Percentiles rank a stretch among this genome's conserved stretches.
Evolutionary conservation across 2,329 filamentous ascomycete genomes (phyloP).

Genomic region (Trichoderma endophyticum): DNA sequence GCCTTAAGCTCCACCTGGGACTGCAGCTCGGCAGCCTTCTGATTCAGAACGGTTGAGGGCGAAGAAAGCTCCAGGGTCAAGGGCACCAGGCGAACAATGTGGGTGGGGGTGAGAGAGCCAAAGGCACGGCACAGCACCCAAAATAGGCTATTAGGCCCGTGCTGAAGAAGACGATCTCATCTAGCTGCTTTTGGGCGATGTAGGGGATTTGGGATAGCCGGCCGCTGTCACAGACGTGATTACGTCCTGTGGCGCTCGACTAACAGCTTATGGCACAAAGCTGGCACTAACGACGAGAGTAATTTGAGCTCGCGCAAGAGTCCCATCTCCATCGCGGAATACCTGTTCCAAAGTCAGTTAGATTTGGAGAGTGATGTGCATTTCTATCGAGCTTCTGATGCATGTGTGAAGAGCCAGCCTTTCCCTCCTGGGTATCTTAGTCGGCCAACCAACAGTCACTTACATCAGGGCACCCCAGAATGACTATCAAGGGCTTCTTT

Average conservation of each 20-base stretch:
- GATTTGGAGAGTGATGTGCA: background rate
- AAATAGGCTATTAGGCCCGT: constrained; percentile 13
- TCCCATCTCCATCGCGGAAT: background rate
- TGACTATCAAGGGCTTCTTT: background rate
- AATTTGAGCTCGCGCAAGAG: background rate
- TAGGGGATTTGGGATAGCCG: background rate
- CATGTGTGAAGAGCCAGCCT: background rate
- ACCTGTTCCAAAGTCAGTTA: background rate
- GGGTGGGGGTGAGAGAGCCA: constrained; percentile 8
- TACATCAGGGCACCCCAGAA: background rate
- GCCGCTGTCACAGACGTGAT: constrained; percentile 12
- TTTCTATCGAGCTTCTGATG: background rate
- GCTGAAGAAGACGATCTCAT: constrained; percentile 18
- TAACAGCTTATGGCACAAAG: background rate
- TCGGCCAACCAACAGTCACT: background rate
- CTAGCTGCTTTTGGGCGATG: constrained; percentile 10
- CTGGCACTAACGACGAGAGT: background rate
- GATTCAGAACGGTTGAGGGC: background rate
- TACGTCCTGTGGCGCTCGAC: constrained; percentile 1
- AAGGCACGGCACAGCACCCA: constrained; percentile 14
- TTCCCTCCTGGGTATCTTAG: background rate
- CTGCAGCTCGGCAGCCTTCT: constrained; percentile 1
- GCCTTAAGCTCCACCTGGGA: background rate
- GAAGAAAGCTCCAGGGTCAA: background rate
- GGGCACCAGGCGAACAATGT: background rate